These are phyloP conservation scores for Capillidium rhysosporum DNA, from an alignment of 371 early-diverging fungal genomes.

Conservation along the genomic window DNA sequence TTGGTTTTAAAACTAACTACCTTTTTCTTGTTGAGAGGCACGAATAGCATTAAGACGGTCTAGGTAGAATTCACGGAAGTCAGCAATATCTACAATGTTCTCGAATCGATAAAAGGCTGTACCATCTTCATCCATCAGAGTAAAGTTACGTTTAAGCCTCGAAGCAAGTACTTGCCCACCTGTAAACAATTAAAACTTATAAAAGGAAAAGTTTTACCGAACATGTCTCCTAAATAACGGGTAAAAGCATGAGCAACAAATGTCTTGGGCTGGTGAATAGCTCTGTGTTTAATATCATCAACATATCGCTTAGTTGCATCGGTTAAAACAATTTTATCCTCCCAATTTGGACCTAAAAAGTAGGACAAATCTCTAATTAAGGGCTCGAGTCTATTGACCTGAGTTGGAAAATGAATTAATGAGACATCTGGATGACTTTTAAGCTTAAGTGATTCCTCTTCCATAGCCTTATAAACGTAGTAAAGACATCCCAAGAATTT, in stretches of 20 bases:
- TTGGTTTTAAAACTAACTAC: neutral
- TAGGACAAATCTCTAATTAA: conserved; percentile 18
- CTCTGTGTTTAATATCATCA: conserved; percentile 16
- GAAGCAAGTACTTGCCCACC: conserved; percentile 26
- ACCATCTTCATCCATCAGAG: conserved; percentile 12
- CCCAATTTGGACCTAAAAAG: conserved; percentile 14
- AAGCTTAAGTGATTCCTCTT: conserved; percentile 17
- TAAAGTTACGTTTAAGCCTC: conserved; percentile 12
- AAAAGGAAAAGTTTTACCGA: conserved; percentile 1
- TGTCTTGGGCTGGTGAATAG: conserved; percentile 15
- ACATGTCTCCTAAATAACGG: conserved; percentile 28
- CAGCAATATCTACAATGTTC: conserved; percentile 20
- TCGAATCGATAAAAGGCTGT: conserved; percentile 20
- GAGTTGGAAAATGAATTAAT: conserved; percentile 21
- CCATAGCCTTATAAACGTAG: conserved; percentile 23
- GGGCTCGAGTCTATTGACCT: conserved; percentile 18
- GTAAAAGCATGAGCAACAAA: conserved; percentile 25
- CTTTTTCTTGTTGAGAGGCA: neutral
- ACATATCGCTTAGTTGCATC: conserved; percentile 20
- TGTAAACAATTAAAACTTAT: neutral
- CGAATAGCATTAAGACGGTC: conserved; percentile 1
- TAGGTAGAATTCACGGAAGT: conserved; percentile 24
- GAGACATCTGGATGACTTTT: conserved; percentile 17
- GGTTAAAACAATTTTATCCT: conserved; percentile 15
- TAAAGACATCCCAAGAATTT: conserved; percentile 22